Percentiles rank a stretch among this genome's conserved stretches.
phyloP scores from a whole-genome alignment of 1,284 basidiomycete species.

The Ustilago crameri region DNA sequence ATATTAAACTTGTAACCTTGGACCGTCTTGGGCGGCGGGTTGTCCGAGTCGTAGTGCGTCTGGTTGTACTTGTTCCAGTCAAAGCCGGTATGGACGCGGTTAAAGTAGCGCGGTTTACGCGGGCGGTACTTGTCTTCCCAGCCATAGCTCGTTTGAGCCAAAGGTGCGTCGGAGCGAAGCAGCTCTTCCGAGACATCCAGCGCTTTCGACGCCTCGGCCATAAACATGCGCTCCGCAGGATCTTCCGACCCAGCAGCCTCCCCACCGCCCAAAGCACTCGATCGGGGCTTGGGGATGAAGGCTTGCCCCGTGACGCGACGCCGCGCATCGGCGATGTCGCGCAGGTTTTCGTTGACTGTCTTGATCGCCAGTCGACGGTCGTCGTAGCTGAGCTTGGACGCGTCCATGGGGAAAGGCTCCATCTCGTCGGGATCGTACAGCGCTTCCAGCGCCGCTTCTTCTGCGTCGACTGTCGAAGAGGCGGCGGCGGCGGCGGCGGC shows the following conservation, averaged over 20 bases:
- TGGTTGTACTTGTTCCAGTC: constrained; percentile 90
- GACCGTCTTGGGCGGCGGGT: constrained; percentile 67
- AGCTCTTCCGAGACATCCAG: constrained; percentile 94
- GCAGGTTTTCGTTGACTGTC: constrained; percentile 43
- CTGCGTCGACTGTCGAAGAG: constrained; percentile 69
- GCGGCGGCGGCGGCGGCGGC: neutral
- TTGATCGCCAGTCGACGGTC: constrained; percentile 44
- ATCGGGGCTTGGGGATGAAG: constrained; percentile 48
- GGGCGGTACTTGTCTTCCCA: constrained; percentile 99
- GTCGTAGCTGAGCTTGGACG: constrained; percentile 45
- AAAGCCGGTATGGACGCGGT: constrained; percentile 99
- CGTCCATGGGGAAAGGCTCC: constrained; percentile 52
- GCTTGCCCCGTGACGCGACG: constrained; percentile 40
- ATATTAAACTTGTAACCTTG: constrained; percentile 96
- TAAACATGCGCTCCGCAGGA: constrained; percentile 51
- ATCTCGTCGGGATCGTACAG: constrained; percentile 53
- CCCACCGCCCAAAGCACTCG: neutral
- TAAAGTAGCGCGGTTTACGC: constrained; percentile 98
- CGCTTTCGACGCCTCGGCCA: constrained; percentile 75
- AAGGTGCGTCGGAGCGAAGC: constrained; percentile 88
- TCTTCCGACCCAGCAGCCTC: constrained; percentile 15
- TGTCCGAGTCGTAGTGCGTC: constrained; percentile 67
- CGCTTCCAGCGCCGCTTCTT: constrained; percentile 73
- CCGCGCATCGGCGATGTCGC: constrained; percentile 46
- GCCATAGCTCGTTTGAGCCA: constrained; percentile 78